Evolutionary conservation across 371 early-diverging fungal genomes (phyloP).

Genomic region (Lichtheimia ramosa): DNA sequence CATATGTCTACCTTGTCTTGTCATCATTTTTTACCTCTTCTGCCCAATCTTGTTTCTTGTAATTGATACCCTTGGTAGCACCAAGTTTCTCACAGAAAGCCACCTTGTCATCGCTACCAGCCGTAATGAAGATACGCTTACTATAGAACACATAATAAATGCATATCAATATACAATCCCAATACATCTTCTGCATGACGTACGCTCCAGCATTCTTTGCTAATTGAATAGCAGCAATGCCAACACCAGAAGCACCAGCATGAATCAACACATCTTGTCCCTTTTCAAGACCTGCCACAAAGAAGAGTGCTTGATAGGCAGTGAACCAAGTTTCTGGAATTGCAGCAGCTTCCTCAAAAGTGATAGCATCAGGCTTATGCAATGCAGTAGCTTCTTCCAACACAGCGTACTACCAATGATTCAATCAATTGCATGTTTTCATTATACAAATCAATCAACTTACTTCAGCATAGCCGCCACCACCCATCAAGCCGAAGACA

Average conservation of each 20-base stretch:
- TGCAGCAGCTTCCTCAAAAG: constrained; percentile 69
- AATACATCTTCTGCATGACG: constrained; percentile 14
- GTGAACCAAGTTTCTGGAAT: constrained; percentile 81
- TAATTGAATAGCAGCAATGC: constrained; percentile 76
- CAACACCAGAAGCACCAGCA: constrained; percentile 81
- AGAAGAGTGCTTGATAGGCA: constrained; percentile 76
- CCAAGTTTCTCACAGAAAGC: constrained; percentile 67
- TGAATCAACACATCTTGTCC: constrained; percentile 77
- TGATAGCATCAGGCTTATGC: constrained; percentile 55
- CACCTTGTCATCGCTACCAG: constrained; percentile 66
- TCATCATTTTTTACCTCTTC: constrained; percentile 48
- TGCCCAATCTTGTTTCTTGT: constrained; percentile 64
- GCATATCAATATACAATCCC: not conserved
- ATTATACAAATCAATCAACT: not conserved
- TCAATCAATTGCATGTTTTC: not conserved
- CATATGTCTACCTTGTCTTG: not conserved
- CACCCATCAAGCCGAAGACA: constrained; percentile 72
- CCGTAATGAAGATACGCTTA: constrained; percentile 67
- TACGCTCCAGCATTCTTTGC: constrained; percentile 69
- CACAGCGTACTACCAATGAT: constrained; percentile 51
- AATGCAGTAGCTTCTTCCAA: constrained; percentile 63
- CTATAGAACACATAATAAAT: constrained; percentile 19
- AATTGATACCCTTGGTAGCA: constrained; percentile 75
- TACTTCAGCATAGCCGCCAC: constrained; percentile 76
- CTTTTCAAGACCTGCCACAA: constrained; percentile 53